Evolutionary conservation across 2,329 filamentous ascomycete species (phyloP), one percentile per base, ranked within the genome.

Genomic region (Pseudogymnoascus sp.): DNA sequence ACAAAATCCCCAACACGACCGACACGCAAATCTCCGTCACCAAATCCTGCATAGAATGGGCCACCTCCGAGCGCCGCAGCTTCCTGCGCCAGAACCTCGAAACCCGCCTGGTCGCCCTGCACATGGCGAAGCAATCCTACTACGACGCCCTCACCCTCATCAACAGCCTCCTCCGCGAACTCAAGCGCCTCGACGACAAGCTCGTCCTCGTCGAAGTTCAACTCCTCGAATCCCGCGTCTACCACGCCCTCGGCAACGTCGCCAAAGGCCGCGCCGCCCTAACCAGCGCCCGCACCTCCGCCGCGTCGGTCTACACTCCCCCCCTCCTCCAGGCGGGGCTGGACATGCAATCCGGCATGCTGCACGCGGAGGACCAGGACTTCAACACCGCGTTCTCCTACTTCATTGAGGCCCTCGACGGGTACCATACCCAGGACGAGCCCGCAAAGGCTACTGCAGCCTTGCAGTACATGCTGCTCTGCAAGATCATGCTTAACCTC

Each of bases 41-140:
- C 73, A 96, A 96, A 79, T 96, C 95, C 78, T 98, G 92, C 81
- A 99, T 99, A 86, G 93, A 98, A 80, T 99, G 95, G 95, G 95
- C 95, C 59, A 91, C 93, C 62, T 90, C 91, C 61, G 92, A 98
- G 81, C 90, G 93, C 71, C 89, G 95, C 74, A 91, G 91, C 65
- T 99, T 99, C 83, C 86, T 99, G 70, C 92, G 95, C 70, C 95
- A 99, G 81, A 96, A 96, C 77, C 91, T 99, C 74, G 92, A 99
- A 82, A 96, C 93, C 64, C 90, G 95, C 67, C 88, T 99, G 64
- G 95, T 99, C 62, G 84, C 86, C 61, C 88, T 99, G 66, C 91
- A 96, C 81, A 98, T 99, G 89, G 88, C 90, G 72, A 98, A 98
- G 81, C 91, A 96, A 76, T 89, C 92, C 63, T 98, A 96, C 81